These are phyloP conservation scores for Fraxinus dipetala DNA, from an alignment of 305 asterid genomes.

Conservation along the genomic window DNA sequence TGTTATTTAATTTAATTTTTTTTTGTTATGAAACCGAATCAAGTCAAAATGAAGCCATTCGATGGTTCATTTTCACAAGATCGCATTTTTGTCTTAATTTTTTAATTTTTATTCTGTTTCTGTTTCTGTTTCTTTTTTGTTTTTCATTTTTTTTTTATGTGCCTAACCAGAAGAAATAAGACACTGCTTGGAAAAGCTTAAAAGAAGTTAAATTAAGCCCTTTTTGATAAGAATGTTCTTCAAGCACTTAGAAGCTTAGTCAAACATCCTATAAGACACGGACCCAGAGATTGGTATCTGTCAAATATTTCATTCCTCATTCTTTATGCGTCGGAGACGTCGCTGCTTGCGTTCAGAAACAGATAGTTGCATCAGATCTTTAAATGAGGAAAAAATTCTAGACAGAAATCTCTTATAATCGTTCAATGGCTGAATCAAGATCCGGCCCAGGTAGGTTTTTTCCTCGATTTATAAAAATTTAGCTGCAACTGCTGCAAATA, in stretches of 20 bases:
- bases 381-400: background rate
- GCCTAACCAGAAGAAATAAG: too few relatives aligned
- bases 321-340: background rate
- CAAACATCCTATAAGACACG: background rate
- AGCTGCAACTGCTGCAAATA: background rate
- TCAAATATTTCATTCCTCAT: background rate
- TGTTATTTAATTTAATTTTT: too few relatives aligned
- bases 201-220: too few relatives aligned
- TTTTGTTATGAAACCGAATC: too few relatives aligned
- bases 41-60: too few relatives aligned
- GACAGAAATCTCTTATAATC: background rate
- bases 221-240: background rate
- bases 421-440: constrained; percentile 39
- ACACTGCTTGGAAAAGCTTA: too few relatives aligned
- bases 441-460: constrained; percentile 26
- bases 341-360: background rate
- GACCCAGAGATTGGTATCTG: background rate
- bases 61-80: too few relatives aligned
- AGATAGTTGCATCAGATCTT: background rate
- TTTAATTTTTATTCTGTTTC: too few relatives aligned
- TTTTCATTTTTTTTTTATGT: too few relatives aligned
- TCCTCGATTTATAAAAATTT: background rate
- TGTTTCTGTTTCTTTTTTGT: too few relatives aligned
- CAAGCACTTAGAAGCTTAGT: background rate
- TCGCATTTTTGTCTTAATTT: too few relatives aligned